Conservation (phyloP, 2,329 filamentous ascomycete species). For the Dactylellina haptotyla region DNA sequence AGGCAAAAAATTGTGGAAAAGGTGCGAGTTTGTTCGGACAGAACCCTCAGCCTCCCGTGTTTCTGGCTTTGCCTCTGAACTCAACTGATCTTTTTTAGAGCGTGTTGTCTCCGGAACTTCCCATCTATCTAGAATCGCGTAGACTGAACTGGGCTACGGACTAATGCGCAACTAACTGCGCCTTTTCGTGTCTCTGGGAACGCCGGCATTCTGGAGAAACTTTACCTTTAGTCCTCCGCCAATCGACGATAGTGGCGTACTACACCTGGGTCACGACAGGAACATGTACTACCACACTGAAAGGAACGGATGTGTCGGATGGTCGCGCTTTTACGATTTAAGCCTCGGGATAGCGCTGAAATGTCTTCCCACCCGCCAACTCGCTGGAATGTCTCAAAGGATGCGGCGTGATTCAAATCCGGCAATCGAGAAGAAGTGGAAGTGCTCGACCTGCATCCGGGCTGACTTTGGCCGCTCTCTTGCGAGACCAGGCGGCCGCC, state of each 20-base stretch:
- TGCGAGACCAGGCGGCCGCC: no score
- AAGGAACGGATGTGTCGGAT: background rate
- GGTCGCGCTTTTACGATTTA: background rate
- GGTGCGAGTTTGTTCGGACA: background rate
- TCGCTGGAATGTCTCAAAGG: background rate
- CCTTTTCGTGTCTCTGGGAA: background rate
- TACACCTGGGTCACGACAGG: background rate
- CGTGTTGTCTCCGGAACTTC: slow-evolving; percentile 2
- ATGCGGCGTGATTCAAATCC: slow-evolving; percentile 9
- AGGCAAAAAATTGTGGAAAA: slow-evolving; percentile 2
- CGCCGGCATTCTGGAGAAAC: background rate
- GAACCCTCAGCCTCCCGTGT: slow-evolving; percentile 12
- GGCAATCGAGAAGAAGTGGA: slow-evolving; percentile 46
- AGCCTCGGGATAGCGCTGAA: background rate
- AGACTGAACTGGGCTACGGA: background rate
- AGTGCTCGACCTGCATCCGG: background rate
- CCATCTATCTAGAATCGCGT: background rate
- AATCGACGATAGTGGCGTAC: slow-evolving; percentile 28
- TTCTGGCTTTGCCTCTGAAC: background rate
- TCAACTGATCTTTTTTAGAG: background rate
- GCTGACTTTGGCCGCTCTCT: slow-evolving; percentile 2
- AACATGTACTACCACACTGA: background rate
- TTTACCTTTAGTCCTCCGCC: slow-evolving; percentile 9
- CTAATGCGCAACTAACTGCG: background rate
- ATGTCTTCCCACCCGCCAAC: background rate